phyloP scores from a whole-genome alignment of 306 rosid species.

The Purshia tridentata region DNA sequence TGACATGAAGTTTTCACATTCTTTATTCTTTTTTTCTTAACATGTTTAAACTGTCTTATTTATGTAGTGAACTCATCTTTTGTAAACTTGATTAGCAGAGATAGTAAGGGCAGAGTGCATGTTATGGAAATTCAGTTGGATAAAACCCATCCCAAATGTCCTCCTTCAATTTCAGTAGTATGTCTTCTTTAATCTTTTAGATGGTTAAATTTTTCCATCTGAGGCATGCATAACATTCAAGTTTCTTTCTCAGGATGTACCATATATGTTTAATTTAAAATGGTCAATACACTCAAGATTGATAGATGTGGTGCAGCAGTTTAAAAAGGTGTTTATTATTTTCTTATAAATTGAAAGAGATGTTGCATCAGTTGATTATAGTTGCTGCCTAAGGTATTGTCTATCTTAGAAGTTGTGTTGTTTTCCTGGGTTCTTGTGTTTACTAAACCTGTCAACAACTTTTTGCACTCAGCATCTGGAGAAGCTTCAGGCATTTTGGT shows the following conservation, averaged over 20 bases:
- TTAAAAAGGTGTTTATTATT: slow-evolving; percentile 26
- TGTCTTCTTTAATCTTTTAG: background rate
- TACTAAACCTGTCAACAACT: background rate
- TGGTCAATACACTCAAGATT: slow-evolving; percentile 37
- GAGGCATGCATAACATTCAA: background rate
- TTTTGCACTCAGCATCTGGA: slow-evolving; percentile 36
- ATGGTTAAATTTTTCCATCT: slow-evolving; percentile 4
- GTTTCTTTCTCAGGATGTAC: slow-evolving; percentile 30
- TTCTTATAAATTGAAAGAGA: background rate
- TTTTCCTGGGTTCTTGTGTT: background rate
- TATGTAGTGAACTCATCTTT: background rate
- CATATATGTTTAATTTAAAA: slow-evolving; percentile 28
- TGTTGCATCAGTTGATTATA: slow-evolving; percentile 1
- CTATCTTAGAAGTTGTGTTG: background rate
- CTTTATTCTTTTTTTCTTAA: background rate
- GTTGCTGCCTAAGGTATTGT: background rate
- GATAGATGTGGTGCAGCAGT: slow-evolving; percentile 39
- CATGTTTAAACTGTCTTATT: background rate
- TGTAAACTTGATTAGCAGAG: slow-evolving; percentile 23
- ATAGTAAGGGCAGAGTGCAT: slow-evolving; percentile 31
- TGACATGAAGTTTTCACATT: background rate
- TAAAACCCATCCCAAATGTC: slow-evolving; percentile 32
- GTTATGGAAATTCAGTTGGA: slow-evolving; percentile 34
- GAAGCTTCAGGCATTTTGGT: slow-evolving; percentile 40
- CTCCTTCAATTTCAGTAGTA: slow-evolving; percentile 41